phyloP scores from a whole-genome alignment of 2,329 filamentous ascomycete species.

The Claviceps cyperi region DNA sequence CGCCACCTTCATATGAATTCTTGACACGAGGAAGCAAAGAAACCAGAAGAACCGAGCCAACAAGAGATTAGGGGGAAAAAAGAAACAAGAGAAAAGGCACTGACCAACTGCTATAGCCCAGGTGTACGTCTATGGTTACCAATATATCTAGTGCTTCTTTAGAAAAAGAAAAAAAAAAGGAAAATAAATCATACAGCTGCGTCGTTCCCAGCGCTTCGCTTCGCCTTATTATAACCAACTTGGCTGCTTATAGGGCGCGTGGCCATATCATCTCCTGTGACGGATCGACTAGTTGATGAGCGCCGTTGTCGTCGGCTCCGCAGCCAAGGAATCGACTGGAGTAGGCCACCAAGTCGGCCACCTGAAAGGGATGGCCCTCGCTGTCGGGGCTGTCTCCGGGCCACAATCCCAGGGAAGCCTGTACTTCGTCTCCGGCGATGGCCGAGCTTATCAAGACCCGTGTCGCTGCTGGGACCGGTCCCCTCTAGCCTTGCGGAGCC shows the following conservation, averaged over 20 bases:
- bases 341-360: slow-evolving; percentile 36
- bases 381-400: slow-evolving; percentile 29
- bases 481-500: slow-evolving; percentile 14
- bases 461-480: slow-evolving; percentile 16
- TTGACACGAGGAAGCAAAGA: not conserved
- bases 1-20: too few relatives aligned
- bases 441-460: slow-evolving; percentile 16
- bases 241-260: not conserved
- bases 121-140: not conserved
- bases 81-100: not conserved
- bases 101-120: not conserved
- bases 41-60: not conserved
- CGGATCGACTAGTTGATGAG: slow-evolving; percentile 5
- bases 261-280: slow-evolving; percentile 1
- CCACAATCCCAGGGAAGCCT: slow-evolving; percentile 47
- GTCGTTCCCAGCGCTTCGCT: slow-evolving; percentile 7
- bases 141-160: not conserved
- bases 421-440: slow-evolving; percentile 42
- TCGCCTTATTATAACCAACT: not conserved
- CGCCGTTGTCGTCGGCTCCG: slow-evolving; percentile 5
- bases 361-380: slow-evolving; percentile 31
- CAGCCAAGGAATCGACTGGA: slow-evolving; percentile 41
- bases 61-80: too few relatives aligned
- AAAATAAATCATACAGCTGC: slow-evolving; percentile 19
- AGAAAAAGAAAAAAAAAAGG: not conserved